Evolutionary conservation across 2,329 filamentous ascomycete species (phyloP).

Genomic region (Calonectria hongkongensis): DNA sequence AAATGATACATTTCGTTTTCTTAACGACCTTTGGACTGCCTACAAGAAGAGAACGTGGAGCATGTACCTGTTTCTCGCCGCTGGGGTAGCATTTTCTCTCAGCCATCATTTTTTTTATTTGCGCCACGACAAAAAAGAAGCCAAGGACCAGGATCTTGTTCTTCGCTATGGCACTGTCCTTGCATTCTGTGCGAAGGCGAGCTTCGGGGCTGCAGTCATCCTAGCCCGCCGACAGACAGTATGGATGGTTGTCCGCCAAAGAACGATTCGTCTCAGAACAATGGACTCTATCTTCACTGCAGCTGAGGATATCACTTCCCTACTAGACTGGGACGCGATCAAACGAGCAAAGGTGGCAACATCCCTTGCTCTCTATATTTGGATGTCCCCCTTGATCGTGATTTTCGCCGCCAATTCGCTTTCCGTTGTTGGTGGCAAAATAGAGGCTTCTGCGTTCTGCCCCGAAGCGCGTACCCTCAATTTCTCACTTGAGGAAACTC

Average conservation of each 20-base stretch:
- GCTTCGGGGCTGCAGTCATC: constrained; percentile 46
- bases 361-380: constrained; percentile 34
- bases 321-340: constrained; percentile 2
- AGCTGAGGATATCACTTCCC: constrained; percentile 2
- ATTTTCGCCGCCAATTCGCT: constrained; percentile 20
- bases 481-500: background rate
- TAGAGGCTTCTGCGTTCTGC: background rate
- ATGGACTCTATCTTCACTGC: constrained; percentile 37
- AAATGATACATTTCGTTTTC: too few relatives aligned
- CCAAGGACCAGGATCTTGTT: too few relatives aligned
- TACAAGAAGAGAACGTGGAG: too few relatives aligned
- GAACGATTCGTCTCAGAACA: constrained; percentile 40
- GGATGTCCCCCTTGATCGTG: constrained; percentile 1
- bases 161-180: constrained; percentile 38
- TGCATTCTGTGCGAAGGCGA: constrained; percentile 52
- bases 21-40: too few relatives aligned
- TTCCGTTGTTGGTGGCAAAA: constrained; percentile 7
- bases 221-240: constrained; percentile 50
- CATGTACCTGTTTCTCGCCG: too few relatives aligned
- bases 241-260: constrained; percentile 51
- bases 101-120: too few relatives aligned
- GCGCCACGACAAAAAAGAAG: too few relatives aligned
- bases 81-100: too few relatives aligned
- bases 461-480: constrained; percentile 20
- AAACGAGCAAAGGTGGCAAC: background rate